Conservation (phyloP, 257 asterid genomes). For the Solanum clarkiae region DNA sequence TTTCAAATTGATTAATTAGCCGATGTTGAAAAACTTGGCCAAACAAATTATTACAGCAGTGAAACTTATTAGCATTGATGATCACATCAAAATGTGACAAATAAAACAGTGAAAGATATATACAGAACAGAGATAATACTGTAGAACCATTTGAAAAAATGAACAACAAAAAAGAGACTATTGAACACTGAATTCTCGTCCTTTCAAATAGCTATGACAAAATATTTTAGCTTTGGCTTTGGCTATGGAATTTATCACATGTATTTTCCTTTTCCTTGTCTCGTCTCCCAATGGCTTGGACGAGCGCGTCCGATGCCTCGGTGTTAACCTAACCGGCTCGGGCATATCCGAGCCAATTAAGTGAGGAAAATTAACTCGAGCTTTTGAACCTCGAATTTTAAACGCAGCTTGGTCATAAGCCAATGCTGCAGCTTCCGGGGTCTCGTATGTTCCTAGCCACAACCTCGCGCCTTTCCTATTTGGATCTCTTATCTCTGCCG, state of each 20-base stretch:
- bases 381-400: background rate
- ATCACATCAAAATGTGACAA: background rate
- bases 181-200: background rate
- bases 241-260: background rate
- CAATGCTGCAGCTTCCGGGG: conserved; percentile 9
- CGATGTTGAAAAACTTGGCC: no score
- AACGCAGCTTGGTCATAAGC: conserved; percentile 12
- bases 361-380: background rate
- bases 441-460: conserved; percentile 9
- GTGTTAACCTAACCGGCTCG: background rate
- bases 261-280: background rate
- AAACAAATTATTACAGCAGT: background rate
- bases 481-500: conserved; percentile 12
- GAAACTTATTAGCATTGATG: background rate
- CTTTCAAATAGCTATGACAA: background rate
- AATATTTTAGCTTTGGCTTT: background rate
- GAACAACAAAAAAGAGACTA: background rate
- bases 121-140: background rate
- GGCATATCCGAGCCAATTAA: background rate
- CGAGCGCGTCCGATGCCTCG: background rate
- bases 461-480: background rate
- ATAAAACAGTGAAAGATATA: background rate
- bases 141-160: no score
- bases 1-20: no score
- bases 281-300: background rate